A percentile compares a stretch with the other conserved stretches of the same genome.
Conservation (phyloP, 2,329 filamentous ascomycete genomes). For the Fusarium transvaalense region DNA sequence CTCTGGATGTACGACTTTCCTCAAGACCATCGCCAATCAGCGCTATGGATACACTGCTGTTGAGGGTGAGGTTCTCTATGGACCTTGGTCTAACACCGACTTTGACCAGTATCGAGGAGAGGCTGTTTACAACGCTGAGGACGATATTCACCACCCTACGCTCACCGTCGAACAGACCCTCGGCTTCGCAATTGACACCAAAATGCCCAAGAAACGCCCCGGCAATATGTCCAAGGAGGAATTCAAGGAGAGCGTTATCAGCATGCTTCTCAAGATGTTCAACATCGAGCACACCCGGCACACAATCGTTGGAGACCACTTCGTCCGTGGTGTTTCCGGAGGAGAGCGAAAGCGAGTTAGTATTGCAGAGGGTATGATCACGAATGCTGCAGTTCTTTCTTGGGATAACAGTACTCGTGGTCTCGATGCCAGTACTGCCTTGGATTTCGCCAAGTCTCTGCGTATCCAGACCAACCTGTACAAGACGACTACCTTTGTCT, state of each 20-base stretch:
- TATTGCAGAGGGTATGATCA: slow-evolving; percentile 86
- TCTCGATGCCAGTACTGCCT: slow-evolving; percentile 75
- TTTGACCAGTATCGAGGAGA: slow-evolving; percentile 84
- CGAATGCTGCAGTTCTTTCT: slow-evolving; percentile 76
- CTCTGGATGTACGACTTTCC: slow-evolving; percentile 76
- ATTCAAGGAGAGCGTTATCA: slow-evolving; percentile 82
- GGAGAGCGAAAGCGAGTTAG: slow-evolving; percentile 79
- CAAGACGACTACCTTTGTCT: slow-evolving; percentile 86
- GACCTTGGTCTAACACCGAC: slow-evolving; percentile 76
- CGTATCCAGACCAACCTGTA: slow-evolving; percentile 87
- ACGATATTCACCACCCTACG: slow-evolving; percentile 87
- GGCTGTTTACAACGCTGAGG: slow-evolving; percentile 82
- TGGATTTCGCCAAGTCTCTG: slow-evolving; percentile 76
- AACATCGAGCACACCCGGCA: slow-evolving; percentile 90
- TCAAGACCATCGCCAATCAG: slow-evolving; percentile 77
- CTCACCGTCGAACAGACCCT: slow-evolving; percentile 90
- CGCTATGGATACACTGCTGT: slow-evolving; percentile 67
- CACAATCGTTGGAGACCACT: slow-evolving; percentile 86
- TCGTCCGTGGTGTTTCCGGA: slow-evolving; percentile 81
- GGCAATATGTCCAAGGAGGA: slow-evolving; percentile 77
- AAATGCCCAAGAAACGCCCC: slow-evolving; percentile 84
- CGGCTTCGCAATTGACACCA: slow-evolving; percentile 85
- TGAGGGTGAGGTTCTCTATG: slow-evolving; percentile 80
- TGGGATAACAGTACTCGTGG: slow-evolving; percentile 83
- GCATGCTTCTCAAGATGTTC: slow-evolving; percentile 87